Percentiles rank a stretch among this genome's conserved stretches.
phyloP scores from a whole-genome alignment of 257 asterid species.

The Plectranthus barbatus region DNA sequence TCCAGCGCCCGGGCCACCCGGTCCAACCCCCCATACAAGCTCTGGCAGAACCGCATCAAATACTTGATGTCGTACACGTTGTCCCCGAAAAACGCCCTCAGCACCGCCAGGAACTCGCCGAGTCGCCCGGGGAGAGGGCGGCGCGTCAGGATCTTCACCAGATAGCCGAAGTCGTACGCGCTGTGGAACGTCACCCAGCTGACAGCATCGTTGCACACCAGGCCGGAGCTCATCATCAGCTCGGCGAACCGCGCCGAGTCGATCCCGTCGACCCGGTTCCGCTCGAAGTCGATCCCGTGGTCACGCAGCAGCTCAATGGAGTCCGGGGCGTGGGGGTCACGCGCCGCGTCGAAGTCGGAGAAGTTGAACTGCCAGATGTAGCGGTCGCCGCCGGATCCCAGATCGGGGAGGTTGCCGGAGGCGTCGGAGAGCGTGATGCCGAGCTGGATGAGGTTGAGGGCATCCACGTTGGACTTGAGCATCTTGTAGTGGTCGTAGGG shows the following conservation, averaged over 20 bases:
- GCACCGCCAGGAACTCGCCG: slow-evolving; percentile 19
- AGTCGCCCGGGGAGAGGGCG: slow-evolving; percentile 24
- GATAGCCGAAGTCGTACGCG: too few species aligned
- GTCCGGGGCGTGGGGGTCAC: slow-evolving; percentile 35
- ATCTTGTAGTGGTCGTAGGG: slow-evolving; percentile 47
- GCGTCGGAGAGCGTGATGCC: slow-evolving; percentile 70
- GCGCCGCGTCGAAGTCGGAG: slow-evolving; percentile 43
- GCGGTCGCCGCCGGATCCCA: slow-evolving; percentile 32
- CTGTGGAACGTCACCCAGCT: too few species aligned
- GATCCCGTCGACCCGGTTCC: slow-evolving; percentile 27
- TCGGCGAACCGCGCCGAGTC: slow-evolving; percentile 39
- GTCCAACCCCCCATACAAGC: slow-evolving; percentile 42
- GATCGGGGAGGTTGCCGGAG: slow-evolving; percentile 58
- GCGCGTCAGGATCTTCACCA: slow-evolving; percentile 45
- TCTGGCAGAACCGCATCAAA: slow-evolving; percentile 33
- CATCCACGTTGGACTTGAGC: too few species aligned
- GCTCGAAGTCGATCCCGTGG: slow-evolving; percentile 43
- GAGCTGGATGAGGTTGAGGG: slow-evolving; percentile 51
- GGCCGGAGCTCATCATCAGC: slow-evolving; percentile 40
- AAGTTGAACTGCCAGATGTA: too few species aligned
- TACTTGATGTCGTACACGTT: slow-evolving; percentile 41
- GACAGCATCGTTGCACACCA: slow-evolving; percentile 42
- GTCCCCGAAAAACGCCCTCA: slow-evolving; percentile 28
- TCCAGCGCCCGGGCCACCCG: slow-evolving; percentile 27
- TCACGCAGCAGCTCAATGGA: slow-evolving; percentile 32